Conservation (phyloP, 129 eudicot genomes). For the Centaurea solstitialis region DNA sequence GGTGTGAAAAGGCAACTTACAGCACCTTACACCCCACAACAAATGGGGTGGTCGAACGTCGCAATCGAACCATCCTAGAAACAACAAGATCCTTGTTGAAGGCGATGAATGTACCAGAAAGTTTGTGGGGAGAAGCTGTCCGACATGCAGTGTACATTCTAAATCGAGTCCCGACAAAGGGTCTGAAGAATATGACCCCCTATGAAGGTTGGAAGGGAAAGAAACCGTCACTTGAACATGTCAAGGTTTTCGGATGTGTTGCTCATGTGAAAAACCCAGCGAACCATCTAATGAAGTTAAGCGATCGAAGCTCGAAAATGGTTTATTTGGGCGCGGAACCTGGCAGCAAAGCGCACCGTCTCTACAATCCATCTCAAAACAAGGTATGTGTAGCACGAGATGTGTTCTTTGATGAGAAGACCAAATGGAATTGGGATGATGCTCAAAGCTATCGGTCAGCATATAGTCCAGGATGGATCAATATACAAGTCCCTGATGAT, state of each 20-base stretch:
- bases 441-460: too few species aligned
- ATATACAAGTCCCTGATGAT: too few species aligned
- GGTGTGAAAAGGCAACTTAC: too few species aligned
- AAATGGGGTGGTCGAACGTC: too few species aligned
- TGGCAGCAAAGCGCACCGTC: too few species aligned
- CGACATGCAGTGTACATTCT: conserved; percentile 1
- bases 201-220: conserved; percentile 5
- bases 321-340: not conserved
- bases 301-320: not conserved
- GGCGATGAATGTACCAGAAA: not conserved
- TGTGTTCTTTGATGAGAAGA: not conserved
- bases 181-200: not conserved
- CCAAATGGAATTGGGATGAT: conserved; percentile 42
- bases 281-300: not conserved
- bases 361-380: too few species aligned
- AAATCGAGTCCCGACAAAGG: not conserved
- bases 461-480: too few species aligned
- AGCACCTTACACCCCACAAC: too few species aligned
- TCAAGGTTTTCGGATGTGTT: not conserved
- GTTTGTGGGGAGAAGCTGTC: not conserved
- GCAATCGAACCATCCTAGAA: too few species aligned
- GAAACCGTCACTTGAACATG: not conserved
- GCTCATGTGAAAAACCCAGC: not conserved
- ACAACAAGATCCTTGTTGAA: too few species aligned
- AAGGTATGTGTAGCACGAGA: not conserved